Conservation (phyloP, 495 filamentous ascomycete genomes). For the Aspergillus mulundensis region DNA sequence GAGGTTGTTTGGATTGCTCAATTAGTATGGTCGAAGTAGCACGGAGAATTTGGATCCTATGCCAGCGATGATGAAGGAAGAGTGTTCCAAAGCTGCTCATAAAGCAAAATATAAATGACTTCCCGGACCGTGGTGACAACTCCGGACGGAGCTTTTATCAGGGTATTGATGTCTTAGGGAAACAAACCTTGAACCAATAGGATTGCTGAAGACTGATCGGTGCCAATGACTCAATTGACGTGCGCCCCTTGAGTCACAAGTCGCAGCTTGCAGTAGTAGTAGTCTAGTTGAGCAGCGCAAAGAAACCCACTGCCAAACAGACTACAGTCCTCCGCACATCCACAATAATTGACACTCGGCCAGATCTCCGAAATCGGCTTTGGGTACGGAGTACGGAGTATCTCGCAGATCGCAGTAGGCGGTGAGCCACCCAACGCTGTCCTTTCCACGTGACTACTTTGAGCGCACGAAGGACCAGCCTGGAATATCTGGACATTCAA, state of each 20-base stretch:
- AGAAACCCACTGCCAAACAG: not conserved
- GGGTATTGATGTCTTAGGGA: not conserved
- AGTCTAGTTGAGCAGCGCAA: not conserved
- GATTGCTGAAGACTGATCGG: not conserved
- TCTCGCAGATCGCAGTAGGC: constrained; percentile 12
- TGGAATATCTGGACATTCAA: not conserved
- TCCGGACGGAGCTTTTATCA: constrained; percentile 18
- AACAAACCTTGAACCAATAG: constrained; percentile 1
- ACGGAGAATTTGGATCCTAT: not conserved
- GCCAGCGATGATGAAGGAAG: constrained; percentile 15
- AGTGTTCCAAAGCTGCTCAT: not conserved
- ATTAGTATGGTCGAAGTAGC: not conserved
- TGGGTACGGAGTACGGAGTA: constrained; percentile 6
- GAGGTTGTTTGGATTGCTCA: not conserved
- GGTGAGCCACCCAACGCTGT: constrained; percentile 12
- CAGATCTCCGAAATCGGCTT: constrained; percentile 19
- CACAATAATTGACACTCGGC: constrained; percentile 4
- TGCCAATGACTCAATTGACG: not conserved
- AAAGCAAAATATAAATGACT: constrained; percentile 16
- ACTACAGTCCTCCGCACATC: not conserved
- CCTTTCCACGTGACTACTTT: constrained; percentile 13
- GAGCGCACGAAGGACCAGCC: not conserved
- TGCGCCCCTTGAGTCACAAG: constrained; percentile 3
- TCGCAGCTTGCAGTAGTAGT: not conserved
- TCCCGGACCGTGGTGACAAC: constrained; percentile 31